These are phyloP conservation scores for Silene noctiflora DNA, from an alignment of 179 eudicot species.

Conservation along the genomic window DNA sequence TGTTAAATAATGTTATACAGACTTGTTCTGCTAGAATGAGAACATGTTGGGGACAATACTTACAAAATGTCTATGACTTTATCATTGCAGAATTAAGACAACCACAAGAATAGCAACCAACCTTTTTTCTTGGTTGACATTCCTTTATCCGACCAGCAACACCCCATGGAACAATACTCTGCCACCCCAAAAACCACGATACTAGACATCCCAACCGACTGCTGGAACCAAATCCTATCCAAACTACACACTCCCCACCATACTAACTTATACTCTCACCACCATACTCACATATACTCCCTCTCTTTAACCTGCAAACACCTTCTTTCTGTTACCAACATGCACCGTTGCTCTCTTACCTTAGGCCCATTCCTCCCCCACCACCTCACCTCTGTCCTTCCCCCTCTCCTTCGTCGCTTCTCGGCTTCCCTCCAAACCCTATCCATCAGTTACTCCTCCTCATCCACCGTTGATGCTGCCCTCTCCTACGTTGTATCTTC, in stretches of 20 bases:
- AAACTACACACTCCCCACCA: neutral
- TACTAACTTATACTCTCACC: neutral
- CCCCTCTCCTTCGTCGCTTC: neutral
- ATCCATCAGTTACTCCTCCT: neutral
- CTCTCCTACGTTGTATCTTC: neutral
- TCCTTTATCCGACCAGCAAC: too few species aligned
- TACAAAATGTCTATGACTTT: too few species aligned
- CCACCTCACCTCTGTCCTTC: neutral
- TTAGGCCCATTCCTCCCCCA: neutral
- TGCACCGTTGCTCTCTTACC: neutral
- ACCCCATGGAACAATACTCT: neutral
- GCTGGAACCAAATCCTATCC: neutral
- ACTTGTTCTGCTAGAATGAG: too few species aligned
- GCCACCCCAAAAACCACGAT: neutral
- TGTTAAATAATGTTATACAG: too few species aligned
- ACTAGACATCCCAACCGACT: neutral
- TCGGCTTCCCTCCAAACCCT: neutral
- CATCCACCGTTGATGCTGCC: neutral
- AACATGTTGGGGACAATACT: too few species aligned
- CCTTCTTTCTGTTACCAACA: neutral
- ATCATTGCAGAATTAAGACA: neutral
- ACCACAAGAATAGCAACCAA: neutral
- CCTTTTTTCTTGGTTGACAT: too few species aligned
- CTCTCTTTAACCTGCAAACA: neutral
- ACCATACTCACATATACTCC: neutral